Evolutionary conservation across 352 stramenopile genomes (phyloP).

Genomic region (Globisporangium emineosum): DNA sequence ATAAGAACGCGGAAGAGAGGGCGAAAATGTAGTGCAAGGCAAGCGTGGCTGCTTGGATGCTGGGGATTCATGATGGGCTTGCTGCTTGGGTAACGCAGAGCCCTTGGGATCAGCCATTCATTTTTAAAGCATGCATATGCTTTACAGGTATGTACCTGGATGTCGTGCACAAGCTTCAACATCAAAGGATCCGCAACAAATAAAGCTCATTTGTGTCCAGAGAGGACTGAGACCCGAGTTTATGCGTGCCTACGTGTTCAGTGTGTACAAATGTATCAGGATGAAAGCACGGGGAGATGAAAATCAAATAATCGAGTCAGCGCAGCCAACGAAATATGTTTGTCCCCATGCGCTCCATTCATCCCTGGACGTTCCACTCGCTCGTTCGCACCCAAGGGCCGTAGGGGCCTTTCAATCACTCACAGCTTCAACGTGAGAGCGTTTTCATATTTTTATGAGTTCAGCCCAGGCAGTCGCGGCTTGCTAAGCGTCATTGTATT

Average conservation of each 20-base stretch:
- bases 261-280: not conserved
- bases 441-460: not conserved
- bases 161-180: not conserved
- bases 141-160: not conserved
- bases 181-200: not conserved
- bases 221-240: not conserved
- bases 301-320: conserved; percentile 11
- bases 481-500: not conserved
- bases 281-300: not conserved
- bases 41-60: not conserved
- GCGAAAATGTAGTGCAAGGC: not conserved
- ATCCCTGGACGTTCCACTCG: not conserved
- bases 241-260: conserved; percentile 1
- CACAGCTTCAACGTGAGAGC: not conserved
- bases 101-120: not conserved
- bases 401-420: too few species aligned
- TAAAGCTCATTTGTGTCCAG: conserved; percentile 3
- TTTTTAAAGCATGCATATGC: not conserved
- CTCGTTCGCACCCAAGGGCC: not conserved
- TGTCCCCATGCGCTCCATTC: not conserved
- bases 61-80: not conserved
- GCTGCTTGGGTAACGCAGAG: not conserved
- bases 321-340: not conserved
- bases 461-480: not conserved
- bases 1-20: not conserved